Conservation (phyloP, 1,139 yeast genomes). For the Lodderomyces orthopsilosis region DNA sequence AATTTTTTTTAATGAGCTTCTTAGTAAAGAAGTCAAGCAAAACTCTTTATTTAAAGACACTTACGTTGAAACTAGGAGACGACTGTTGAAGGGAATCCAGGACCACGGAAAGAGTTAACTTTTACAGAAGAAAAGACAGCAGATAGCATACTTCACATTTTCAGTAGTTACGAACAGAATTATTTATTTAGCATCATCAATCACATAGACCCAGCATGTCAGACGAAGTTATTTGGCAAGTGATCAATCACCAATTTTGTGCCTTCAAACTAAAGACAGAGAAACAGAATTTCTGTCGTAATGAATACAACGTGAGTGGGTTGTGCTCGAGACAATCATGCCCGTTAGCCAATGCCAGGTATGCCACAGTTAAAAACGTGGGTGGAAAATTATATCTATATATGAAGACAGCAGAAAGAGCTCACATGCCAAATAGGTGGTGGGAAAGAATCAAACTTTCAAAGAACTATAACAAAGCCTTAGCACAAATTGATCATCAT, state of each 20-base stretch:
- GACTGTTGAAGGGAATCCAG: too few species aligned
- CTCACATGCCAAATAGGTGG: constrained; percentile 86
- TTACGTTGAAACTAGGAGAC: too few species aligned
- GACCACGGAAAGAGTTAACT: background rate
- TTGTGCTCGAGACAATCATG: constrained; percentile 90
- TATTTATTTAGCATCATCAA: too few species aligned
- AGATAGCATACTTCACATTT: too few species aligned
- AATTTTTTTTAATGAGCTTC: background rate
- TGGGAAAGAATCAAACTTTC: constrained; percentile 94
- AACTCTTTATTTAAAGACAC: too few species aligned
- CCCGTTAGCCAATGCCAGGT: constrained; percentile 92
- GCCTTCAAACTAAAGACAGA: constrained; percentile 81
- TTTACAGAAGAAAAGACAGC: background rate
- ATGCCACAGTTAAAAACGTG: constrained; percentile 88
- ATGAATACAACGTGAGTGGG: constrained; percentile 88
- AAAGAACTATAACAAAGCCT: constrained; percentile 82
- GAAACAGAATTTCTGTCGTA: constrained; percentile 81
- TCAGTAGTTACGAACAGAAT: too few species aligned
- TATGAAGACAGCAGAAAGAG: constrained; percentile 97
- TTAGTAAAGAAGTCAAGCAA: background rate
- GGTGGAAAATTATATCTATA: constrained; percentile 87
- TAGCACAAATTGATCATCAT: constrained; percentile 83
- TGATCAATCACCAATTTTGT: constrained; percentile 85
- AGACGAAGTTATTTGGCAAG: constrained; percentile 82
- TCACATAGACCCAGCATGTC: constrained; percentile 26